Conservation (phyloP, 805 yeast species). For the Saccharomyces mikatae region DNA sequence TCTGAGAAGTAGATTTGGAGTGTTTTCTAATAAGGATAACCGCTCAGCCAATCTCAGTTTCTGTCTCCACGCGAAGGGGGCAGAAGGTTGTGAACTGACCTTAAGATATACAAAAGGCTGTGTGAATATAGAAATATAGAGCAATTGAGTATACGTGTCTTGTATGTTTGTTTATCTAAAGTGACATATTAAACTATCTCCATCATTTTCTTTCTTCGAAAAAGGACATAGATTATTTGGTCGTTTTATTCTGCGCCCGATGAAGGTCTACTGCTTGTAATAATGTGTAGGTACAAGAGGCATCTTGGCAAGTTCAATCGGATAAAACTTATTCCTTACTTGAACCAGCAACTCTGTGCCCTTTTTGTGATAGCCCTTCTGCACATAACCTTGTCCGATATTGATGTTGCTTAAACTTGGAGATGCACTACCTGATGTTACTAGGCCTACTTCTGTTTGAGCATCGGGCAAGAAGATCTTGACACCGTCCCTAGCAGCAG, state of each 20-base stretch:
- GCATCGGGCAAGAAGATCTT: conserved; percentile 53
- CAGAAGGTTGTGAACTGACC: background rate
- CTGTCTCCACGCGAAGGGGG: background rate
- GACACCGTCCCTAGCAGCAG: conserved; percentile 83
- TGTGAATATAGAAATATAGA: background rate
- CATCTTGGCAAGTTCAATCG: conserved; percentile 68
- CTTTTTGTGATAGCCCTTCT: conserved; percentile 59
- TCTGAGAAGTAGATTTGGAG: background rate
- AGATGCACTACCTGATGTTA: conserved; percentile 55
- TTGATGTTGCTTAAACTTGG: conserved; percentile 67
- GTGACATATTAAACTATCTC: background rate
- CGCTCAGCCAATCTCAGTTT: background rate
- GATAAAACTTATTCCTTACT: conserved; percentile 75
- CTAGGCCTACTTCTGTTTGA: conserved; percentile 44
- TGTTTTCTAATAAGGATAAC: background rate
- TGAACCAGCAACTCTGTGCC: conserved; percentile 69
- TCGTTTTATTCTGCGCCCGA: background rate
- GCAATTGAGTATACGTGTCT: background rate
- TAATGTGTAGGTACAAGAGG: conserved; percentile 78
- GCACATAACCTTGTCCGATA: conserved; percentile 85
- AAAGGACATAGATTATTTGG: background rate
- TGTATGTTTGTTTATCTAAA: background rate
- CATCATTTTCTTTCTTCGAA: background rate
- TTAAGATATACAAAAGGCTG: background rate
- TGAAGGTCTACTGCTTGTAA: conserved; percentile 36